Conservation (phyloP, 2,329 filamentous ascomycete genomes). For the Botrytis porri region DNA sequence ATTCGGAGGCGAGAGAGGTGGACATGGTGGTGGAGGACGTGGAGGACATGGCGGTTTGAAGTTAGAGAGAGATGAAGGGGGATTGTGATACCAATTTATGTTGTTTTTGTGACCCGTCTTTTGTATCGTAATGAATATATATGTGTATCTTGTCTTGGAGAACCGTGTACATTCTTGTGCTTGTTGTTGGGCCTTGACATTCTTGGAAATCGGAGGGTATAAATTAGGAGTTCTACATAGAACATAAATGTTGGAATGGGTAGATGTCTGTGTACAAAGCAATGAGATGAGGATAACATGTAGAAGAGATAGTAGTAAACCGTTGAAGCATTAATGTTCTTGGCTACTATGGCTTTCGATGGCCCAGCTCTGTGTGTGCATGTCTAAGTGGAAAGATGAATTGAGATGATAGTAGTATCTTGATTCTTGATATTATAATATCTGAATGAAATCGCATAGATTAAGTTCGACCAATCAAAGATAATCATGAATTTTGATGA, state of each 20-base stretch:
- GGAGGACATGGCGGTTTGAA: background rate
- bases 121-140: background rate
- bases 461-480: background rate
- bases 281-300: background rate
- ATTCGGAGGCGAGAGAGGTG: background rate
- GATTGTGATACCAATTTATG: slow-evolving; percentile 9
- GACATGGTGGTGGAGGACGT: background rate
- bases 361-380: background rate
- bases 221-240: background rate
- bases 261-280: background rate
- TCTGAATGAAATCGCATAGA: background rate
- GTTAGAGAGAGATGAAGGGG: background rate
- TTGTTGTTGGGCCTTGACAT: background rate
- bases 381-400: background rate
- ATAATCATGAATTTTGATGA: background rate
- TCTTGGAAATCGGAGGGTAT: background rate
- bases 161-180: background rate
- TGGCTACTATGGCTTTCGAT: background rate
- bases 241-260: background rate
- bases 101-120: background rate
- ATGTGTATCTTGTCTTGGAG: background rate
- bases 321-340: background rate
- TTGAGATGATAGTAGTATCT: background rate
- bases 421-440: background rate
- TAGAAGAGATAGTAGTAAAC: background rate